A percentile compares a stretch with the other conserved stretches of the same genome.
Conservation (phyloP, 495 filamentous ascomycete species). For the Podospora australis region DNA sequence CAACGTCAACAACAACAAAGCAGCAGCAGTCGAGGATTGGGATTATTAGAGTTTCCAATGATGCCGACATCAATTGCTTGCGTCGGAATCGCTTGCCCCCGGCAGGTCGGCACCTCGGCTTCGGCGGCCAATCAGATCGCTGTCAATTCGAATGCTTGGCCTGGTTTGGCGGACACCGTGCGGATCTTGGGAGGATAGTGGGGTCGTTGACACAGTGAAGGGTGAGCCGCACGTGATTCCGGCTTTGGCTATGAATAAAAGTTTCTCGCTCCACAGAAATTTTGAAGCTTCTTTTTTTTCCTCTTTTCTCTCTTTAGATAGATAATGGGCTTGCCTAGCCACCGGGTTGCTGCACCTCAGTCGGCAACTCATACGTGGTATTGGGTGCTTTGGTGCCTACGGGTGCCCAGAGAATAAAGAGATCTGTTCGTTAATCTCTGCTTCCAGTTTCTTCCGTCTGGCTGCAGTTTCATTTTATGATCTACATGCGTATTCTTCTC, state of each 20-base stretch:
- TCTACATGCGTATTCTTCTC: slow-evolving; percentile 38
- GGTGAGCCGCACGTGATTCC: slow-evolving; percentile 15
- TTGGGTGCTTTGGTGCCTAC: slow-evolving; percentile 33
- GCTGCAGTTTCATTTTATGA: slow-evolving; percentile 53
- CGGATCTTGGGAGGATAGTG: too few species aligned
- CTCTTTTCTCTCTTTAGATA: slow-evolving; percentile 42
- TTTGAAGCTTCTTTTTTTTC: slow-evolving; percentile 16
- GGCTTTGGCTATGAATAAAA: slow-evolving; percentile 13
- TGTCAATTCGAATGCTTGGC: slow-evolving; percentile 25
- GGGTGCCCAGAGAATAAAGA: slow-evolving; percentile 40
- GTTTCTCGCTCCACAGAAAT: slow-evolving; percentile 11
- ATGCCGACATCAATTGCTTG: too few species aligned
- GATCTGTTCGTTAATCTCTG: slow-evolving; percentile 59
- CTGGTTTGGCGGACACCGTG: slow-evolving; percentile 7
- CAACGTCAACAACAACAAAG: slow-evolving; percentile 13
- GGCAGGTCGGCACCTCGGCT: slow-evolving; percentile 30
- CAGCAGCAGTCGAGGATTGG: slow-evolving; percentile 7
- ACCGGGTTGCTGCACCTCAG: slow-evolving; percentile 29
- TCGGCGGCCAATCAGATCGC: slow-evolving; percentile 22
- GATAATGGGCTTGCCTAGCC: slow-evolving; percentile 39
- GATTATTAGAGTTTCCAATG: too few species aligned
- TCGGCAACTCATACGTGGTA: slow-evolving; percentile 31
- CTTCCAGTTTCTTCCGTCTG: slow-evolving; percentile 44
- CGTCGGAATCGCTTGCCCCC: slow-evolving; percentile 13
- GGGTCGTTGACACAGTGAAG: too few species aligned